phyloP scores from a whole-genome alignment of 2,329 filamentous ascomycete species.

The Macrophomina phaseolina region DNA sequence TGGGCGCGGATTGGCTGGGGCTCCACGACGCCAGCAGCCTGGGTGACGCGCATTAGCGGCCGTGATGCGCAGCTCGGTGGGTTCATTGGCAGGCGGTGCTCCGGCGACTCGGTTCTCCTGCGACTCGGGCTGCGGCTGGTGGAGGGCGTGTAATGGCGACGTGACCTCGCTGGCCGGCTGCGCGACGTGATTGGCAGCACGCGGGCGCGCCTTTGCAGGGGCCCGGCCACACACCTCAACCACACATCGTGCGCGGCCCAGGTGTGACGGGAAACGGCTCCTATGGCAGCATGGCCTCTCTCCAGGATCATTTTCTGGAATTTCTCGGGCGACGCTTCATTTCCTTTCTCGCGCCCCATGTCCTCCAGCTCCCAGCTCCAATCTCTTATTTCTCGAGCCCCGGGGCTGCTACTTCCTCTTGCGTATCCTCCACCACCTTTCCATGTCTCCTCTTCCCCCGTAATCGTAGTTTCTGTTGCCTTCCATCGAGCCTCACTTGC shows the following conservation, averaged over 20 bases:
- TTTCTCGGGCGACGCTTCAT: neutral
- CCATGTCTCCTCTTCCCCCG: neutral
- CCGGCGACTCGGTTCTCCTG: neutral
- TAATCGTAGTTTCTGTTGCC: constrained; percentile 16
- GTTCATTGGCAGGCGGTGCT: constrained; percentile 14
- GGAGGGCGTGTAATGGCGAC: constrained; percentile 2
- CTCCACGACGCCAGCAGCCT: neutral
- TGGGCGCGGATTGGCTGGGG: constrained; percentile 9
- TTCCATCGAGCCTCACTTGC: neutral
- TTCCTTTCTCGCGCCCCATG: constrained; percentile 4
- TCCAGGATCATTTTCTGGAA: constrained; percentile 6
- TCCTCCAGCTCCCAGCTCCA: neutral
- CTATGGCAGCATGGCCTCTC: neutral
- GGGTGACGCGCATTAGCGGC: constrained; percentile 26
- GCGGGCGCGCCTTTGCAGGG: constrained; percentile 8
- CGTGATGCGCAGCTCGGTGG: neutral
- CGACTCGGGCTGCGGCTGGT: neutral
- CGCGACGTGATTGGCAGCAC: constrained; percentile 3
- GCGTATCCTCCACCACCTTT: neutral
- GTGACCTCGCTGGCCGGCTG: neutral
- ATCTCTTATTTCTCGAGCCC: neutral
- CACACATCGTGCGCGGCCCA: constrained; percentile 10
- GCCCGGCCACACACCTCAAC: constrained; percentile 2
- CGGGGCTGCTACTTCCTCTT: constrained; percentile 22
- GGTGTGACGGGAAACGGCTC: neutral